phyloP scores from a whole-genome alignment of 2,329 filamentous ascomycete genomes.

The Monosporascus sp. region DNA sequence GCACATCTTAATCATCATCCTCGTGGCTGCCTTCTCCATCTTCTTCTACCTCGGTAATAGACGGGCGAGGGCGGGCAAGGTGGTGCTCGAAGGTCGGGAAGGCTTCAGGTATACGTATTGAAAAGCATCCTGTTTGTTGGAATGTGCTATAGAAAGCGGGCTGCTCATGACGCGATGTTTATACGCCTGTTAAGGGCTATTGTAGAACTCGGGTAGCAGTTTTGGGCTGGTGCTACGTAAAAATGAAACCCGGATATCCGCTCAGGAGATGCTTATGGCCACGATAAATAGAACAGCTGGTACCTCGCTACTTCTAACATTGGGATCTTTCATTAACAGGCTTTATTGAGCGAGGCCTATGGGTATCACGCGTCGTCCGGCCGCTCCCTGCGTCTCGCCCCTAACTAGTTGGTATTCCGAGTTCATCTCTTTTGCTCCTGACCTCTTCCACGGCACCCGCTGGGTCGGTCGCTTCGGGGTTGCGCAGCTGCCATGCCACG shows the following conservation, averaged over 20 bases:
- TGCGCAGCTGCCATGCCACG: conserved; percentile 81
- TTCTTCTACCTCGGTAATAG: conserved; percentile 50
- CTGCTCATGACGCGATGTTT: too few relatives aligned
- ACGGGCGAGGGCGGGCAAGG: conserved; percentile 39
- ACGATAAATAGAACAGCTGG: background rate
- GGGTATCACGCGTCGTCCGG: conserved; percentile 11
- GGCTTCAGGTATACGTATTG: conserved; percentile 27
- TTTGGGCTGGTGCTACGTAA: too few relatives aligned
- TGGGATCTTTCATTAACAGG: background rate
- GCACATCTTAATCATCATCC: conserved; percentile 51
- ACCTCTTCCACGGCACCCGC: conserved; percentile 57
- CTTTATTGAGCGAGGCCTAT: conserved; percentile 2
- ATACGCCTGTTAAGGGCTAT: too few relatives aligned
- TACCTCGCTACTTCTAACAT: too few relatives aligned
- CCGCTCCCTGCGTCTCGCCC: conserved; percentile 1
- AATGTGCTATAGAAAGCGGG: too few relatives aligned
- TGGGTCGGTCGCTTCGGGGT: conserved; percentile 61
- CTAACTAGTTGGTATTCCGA: conserved; percentile 35
- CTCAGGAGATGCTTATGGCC: background rate
- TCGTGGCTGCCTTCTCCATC: conserved; percentile 44
- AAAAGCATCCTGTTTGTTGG: background rate
- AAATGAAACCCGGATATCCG: background rate
- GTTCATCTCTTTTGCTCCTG: conserved; percentile 41
- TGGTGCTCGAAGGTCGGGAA: conserved; percentile 41
- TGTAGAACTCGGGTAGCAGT: too few relatives aligned